Base-by-base conservation (phyloP, 805 yeast species). In the Yamadazyma paraphyllophila region DNA sequence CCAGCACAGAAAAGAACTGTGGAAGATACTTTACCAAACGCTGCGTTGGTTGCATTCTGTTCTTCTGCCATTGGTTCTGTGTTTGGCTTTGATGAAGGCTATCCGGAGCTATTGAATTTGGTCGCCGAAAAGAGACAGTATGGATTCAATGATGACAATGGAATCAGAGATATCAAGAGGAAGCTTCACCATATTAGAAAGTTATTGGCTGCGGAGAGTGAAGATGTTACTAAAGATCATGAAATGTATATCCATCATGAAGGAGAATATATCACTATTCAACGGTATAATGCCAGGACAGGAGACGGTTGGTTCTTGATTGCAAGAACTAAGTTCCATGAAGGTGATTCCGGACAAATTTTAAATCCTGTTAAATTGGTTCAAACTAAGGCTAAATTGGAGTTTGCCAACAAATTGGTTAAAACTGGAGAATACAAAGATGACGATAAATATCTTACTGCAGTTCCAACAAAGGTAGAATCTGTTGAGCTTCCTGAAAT, bases 191-290 rank as follows among this genome's bases (percentile, higher is more conserved):
- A 63, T 9, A 77, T 86, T n/a, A 73, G 94, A 52, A 65, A 70
- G 35, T 62, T 72, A 9, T 73, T 86, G 41, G 81, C 88, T 1
- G 63, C 62, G 16, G 81, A 82, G 48, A 70, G 76, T 51, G 69
- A 73, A 35, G 95, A 88, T 51, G 72, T 74, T 39, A 49, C 59
- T 38, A 72, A 72, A 43, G 75, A 73, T 47, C 87, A 87, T 55
- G 97, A 92, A 65, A 89, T 88, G 86, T 92, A 88, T 62, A 87
- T 92, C 34, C 97, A 92, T 60, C 97, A 88, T 58, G 96, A 90
- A 51, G 96, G 88, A 11, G 96, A 91, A 62, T 92, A 77, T 62
- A 88, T 92, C 47, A 91, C 97, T 0, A 82, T 92, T 44, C 97
- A 92, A 63, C 74, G 98, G 54, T 78, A 83, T 24, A 88, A 88